Evolutionary conservation across 768 basidiomycete species (phyloP).

Genomic region (Tylopilus intermedius): DNA sequence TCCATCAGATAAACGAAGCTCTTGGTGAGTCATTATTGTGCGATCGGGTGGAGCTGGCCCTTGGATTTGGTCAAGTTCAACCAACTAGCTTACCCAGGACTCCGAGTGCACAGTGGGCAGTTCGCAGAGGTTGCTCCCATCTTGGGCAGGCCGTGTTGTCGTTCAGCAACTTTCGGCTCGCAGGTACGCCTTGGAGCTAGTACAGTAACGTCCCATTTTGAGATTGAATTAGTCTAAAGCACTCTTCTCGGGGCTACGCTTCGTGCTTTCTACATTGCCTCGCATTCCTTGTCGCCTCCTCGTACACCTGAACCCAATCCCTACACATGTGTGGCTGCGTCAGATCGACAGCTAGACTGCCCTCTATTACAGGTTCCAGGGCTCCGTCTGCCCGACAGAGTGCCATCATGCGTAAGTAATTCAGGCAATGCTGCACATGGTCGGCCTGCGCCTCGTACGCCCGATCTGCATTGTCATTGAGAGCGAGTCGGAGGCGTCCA

Average conservation of each 20-base stretch:
- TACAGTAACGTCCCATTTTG: too few species aligned
- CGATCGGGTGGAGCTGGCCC: too few species aligned
- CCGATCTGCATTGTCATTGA: conserved; percentile 13
- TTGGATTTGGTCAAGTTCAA: too few species aligned
- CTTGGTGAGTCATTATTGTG: too few species aligned
- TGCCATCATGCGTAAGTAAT: conserved; percentile 43
- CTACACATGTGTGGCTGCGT: conserved; percentile 23
- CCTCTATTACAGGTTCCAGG: conserved; percentile 37
- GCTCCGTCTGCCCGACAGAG: conserved; percentile 47
- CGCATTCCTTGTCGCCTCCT: conserved; percentile 18
- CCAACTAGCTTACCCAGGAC: too few species aligned
- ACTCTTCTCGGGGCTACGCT: background rate
- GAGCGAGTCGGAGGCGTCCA: conserved; percentile 24
- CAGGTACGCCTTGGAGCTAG: too few species aligned
- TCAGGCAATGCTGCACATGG: conserved; percentile 42
- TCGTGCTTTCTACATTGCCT: conserved; percentile 3
- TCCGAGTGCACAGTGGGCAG: too few species aligned
- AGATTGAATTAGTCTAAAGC: too few species aligned
- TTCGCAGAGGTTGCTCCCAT: too few species aligned
- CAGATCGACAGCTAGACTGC: conserved; percentile 16
- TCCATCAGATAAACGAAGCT: too few species aligned
- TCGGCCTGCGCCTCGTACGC: conserved; percentile 14
- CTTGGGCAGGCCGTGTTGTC: too few species aligned
- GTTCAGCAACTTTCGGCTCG: too few species aligned
- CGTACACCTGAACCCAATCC: conserved; percentile 26